A percentile compares a stretch with the other conserved stretches of the same genome.
These are phyloP conservation scores for Mycosarcoma maydis DNA, from an alignment of 1,284 basidiomycete genomes.

Conservation along the genomic window DNA sequence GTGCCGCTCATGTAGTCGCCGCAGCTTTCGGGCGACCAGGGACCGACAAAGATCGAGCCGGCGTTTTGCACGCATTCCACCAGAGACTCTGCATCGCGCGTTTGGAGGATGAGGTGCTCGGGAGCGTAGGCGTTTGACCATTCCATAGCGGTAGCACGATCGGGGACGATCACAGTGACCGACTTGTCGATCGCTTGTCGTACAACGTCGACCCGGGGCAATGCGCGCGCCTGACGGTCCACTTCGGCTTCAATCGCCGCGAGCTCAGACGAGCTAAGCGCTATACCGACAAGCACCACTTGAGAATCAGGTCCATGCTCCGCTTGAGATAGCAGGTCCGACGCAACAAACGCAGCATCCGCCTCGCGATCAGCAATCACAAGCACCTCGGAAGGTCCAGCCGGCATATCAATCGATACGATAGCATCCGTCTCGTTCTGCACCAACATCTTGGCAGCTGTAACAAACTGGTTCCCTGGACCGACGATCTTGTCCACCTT, in stretches of 20 bases:
- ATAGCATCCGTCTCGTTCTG: conserved; percentile 98
- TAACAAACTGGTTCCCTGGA: conserved; percentile 99
- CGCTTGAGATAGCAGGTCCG: conserved; percentile 95
- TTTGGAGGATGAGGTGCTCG: conserved; percentile 71
- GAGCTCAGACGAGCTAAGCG: conserved; percentile 75
- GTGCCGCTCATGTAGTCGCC: conserved; percentile 99
- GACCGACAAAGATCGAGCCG: conserved; percentile 93
- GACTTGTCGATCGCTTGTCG: conserved; percentile 90
- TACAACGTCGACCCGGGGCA: conserved; percentile 89
- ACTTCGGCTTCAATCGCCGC: conserved; percentile 83
- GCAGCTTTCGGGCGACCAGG: conserved; percentile 80
- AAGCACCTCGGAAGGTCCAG: conserved; percentile 79
- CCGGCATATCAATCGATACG: conserved; percentile 98
- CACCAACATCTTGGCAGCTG: conserved; percentile 98
- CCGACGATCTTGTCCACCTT: conserved; percentile 99
- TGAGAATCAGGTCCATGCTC: conserved; percentile 97
- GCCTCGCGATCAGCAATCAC: conserved; percentile 84
- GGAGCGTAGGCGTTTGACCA: conserved; percentile 96
- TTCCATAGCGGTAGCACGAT: conserved; percentile 78
- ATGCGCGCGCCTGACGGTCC: conserved; percentile 84
- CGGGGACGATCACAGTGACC: conserved; percentile 81
- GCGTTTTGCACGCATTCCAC: conserved; percentile 68
- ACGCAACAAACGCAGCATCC: conserved; percentile 90
- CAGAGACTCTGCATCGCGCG: conserved; percentile 43
- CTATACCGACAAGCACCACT: conserved; percentile 88